Percentiles rank a stretch among this genome's conserved stretches.
Conservation (phyloP, 495 filamentous ascomycete genomes). For the Thermothielavioides terrestris region DNA sequence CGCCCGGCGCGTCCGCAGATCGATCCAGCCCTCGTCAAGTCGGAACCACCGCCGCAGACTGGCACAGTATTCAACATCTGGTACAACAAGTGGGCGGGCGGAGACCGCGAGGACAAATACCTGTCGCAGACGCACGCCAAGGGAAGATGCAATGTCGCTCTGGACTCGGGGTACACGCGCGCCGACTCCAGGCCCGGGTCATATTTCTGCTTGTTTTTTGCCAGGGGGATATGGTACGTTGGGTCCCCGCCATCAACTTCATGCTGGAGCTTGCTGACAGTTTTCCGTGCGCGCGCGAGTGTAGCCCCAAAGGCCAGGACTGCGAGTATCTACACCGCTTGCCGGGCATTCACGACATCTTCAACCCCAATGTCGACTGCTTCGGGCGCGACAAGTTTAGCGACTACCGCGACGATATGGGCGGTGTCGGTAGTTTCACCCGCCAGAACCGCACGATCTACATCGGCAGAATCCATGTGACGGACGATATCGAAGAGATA, state of each 20-base stretch:
- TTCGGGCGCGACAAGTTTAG: slow-evolving; percentile 84
- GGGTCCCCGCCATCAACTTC: neutral
- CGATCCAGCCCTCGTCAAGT: slow-evolving; percentile 68
- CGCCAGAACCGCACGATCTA: slow-evolving; percentile 90
- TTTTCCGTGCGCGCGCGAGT: too few relatives aligned
- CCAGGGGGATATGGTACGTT: slow-evolving; percentile 39
- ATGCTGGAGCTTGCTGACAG: slow-evolving; percentile 22
- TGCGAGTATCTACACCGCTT: slow-evolving; percentile 93
- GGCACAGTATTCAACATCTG: slow-evolving; percentile 76
- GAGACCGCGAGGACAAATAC: slow-evolving; percentile 88
- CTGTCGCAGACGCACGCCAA: slow-evolving; percentile 62
- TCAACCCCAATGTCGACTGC: slow-evolving; percentile 82
- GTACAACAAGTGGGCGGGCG: slow-evolving; percentile 92
- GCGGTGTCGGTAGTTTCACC: slow-evolving; percentile 83
- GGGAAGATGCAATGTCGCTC: slow-evolving; percentile 70
- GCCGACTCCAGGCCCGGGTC: slow-evolving; percentile 67
- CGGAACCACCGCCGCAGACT: slow-evolving; percentile 78
- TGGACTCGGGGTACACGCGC: slow-evolving; percentile 79
- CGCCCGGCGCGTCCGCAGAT: slow-evolving; percentile 65
- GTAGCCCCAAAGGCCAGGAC: slow-evolving; percentile 64
- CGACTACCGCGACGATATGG: slow-evolving; percentile 95
- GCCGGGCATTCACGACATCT: slow-evolving; percentile 73
- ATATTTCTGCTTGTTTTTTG: slow-evolving; percentile 93
- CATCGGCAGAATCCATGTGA: slow-evolving; percentile 85
- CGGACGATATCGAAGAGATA: slow-evolving; percentile 97